Conservation (phyloP, 2,329 filamentous ascomycete species). For the Claviceps quebecensis region DNA sequence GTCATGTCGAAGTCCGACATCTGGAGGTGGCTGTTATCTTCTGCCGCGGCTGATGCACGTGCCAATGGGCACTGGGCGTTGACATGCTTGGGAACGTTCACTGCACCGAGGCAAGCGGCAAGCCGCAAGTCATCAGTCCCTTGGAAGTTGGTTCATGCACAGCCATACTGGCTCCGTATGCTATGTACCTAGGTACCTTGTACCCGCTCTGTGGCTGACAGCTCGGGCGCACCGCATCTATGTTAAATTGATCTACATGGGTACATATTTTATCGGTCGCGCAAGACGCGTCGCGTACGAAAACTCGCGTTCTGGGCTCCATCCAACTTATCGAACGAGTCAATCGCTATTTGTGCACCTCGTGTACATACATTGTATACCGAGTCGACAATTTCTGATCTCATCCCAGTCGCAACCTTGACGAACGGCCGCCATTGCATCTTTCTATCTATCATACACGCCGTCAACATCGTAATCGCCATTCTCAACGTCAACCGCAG, state of each 20-base stretch:
- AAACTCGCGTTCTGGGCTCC: too few relatives aligned
- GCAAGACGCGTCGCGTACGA: constrained; percentile 8
- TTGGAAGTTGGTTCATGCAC: too few relatives aligned
- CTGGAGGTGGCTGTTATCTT: not conserved
- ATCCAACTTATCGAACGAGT: too few relatives aligned
- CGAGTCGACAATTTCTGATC: too few relatives aligned
- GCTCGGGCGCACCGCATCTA: not conserved
- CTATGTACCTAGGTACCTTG: too few relatives aligned
- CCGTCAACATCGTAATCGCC: not conserved
- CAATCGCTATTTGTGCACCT: too few relatives aligned
- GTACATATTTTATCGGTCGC: constrained; percentile 10
- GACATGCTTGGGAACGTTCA: not conserved
- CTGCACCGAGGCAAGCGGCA: too few relatives aligned
- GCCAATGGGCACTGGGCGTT: not conserved
- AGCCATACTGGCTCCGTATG: not conserved
- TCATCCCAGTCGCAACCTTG: constrained; percentile 8
- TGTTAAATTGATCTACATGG: constrained; percentile 4
- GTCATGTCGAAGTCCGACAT: not conserved
- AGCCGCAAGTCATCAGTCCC: too few relatives aligned
- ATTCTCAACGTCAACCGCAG: not conserved
- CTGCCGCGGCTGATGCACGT: not conserved
- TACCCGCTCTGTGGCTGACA: not conserved
- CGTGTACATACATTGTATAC: too few relatives aligned
- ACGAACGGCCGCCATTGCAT: constrained; percentile 5
- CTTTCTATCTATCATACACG: not conserved